These are phyloP conservation scores for Exophiala bonariae DNA, from an alignment of 2,329 filamentous ascomycete species.

Conservation along the genomic window DNA sequence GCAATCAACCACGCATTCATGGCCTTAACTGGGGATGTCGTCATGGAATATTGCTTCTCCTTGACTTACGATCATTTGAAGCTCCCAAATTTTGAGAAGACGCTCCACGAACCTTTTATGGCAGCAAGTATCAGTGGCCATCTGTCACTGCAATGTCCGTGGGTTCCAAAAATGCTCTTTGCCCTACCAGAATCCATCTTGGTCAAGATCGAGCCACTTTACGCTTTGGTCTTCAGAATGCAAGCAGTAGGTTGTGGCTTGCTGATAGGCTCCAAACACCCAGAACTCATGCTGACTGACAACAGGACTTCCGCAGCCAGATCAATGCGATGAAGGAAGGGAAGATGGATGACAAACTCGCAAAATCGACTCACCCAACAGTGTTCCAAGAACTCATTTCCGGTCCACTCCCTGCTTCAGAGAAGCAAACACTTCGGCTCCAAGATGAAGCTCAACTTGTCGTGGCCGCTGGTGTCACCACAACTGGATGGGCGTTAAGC, in stretches of 20 bases:
- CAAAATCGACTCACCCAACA: constrained; percentile 21
- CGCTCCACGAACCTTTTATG: constrained; percentile 29
- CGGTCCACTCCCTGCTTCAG: constrained; percentile 33
- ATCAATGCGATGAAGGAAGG: constrained; percentile 19
- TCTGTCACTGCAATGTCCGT: constrained; percentile 25
- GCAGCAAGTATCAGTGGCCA: constrained; percentile 25
- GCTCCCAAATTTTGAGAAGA: constrained; percentile 17
- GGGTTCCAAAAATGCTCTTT: constrained; percentile 21
- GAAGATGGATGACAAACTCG: constrained; percentile 13
- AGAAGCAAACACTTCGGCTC: constrained; percentile 29
- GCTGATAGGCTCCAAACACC: background rate
- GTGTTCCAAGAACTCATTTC: constrained; percentile 35
- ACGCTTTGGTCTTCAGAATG: constrained; percentile 17
- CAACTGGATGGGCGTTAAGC: constrained; percentile 29
- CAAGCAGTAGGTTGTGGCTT: constrained; percentile 9
- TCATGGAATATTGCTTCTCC: constrained; percentile 32
- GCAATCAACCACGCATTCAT: constrained; percentile 24
- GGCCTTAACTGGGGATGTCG: constrained; percentile 29
- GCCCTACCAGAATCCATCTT: constrained; percentile 13
- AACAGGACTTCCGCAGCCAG: constrained; percentile 25
- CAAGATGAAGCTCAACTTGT: constrained; percentile 32
- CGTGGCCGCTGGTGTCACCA: constrained; percentile 32
- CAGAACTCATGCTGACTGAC: background rate
- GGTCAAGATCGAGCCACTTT: constrained; percentile 19
- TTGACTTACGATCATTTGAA: constrained; percentile 29